Base-by-base conservation (phyloP, 352 stramenopile genomes). In the Poterioochromonas sp. region DNA sequence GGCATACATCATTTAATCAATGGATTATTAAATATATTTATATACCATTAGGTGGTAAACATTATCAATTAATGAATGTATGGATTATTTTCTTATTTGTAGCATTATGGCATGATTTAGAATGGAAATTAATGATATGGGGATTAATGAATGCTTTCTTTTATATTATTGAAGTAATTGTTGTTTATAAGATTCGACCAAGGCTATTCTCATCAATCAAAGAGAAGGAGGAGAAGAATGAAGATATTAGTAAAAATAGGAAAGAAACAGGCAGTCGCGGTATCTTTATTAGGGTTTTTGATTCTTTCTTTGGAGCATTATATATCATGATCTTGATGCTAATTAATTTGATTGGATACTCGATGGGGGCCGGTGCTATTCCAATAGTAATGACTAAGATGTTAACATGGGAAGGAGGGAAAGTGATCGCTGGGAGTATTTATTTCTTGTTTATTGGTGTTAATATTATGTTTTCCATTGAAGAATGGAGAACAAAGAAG, bases 21-120 rank as follows among this genome's bases (percentile, higher is more conserved):
- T 90, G 85, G 85, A 82, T 90, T 32, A 80, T 90, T 29, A 71
- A 82, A 29, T 90, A 90, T 81, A 84, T 90, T 5, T 90, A 90
- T 77, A 79, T 87, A 3, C 86, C 86, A 32, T 69, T 89, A 18
- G 85, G 86, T 43, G 85, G 84, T 20, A 71, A 47, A 35, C 60
- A 60, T 62, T 63, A 58, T 1, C 53, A 77, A 47, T 82, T 83
- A 47, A 76, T 84, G 32, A 47, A 34, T 49, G 78, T 85, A 0
- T 85, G 83, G 47, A 51, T 86, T 11, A 82, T 88, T 20, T 90
- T 90, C 68, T 79, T 82, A 22, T 90, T 90, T 80, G 86, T 90
- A 1, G 85, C 82, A 0, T 78, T 89, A 41, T 90, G 86, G 86
- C 86, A 89, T 80, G 86, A 89, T 80, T 53, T 85, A 47, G 82